Evolutionary conservation across 441 rosid species (phyloP).

Genomic region (Populus hybrid): DNA sequence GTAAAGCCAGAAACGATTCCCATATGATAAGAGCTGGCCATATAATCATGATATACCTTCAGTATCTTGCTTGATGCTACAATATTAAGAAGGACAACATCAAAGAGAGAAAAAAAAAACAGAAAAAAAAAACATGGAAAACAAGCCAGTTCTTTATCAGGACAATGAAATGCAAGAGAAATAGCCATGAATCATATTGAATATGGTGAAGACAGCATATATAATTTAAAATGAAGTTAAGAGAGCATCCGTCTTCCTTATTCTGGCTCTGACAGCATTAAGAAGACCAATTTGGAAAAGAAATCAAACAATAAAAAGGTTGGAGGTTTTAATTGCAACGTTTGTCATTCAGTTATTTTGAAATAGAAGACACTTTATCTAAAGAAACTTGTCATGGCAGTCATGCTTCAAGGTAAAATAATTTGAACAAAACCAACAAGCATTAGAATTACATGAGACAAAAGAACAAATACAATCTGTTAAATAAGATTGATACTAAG

Average conservation of each 20-base stretch:
- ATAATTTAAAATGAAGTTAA: neutral
- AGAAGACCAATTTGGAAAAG: neutral
- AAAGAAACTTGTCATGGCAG: neutral
- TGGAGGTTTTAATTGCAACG: neutral
- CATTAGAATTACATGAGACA: neutral
- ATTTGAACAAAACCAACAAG: neutral
- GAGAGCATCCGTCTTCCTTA: neutral
- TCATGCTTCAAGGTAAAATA: neutral
- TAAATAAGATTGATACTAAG: neutral
- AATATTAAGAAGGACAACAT: constrained; percentile 12
- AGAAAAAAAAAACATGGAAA: neutral
- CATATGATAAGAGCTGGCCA: constrained; percentile 85
- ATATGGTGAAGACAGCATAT: neutral
- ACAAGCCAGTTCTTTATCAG: constrained; percentile 1
- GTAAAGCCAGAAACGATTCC: constrained; percentile 84
- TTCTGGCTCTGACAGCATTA: neutral
- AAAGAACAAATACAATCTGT: neutral
- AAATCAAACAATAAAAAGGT: neutral
- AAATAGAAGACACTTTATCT: neutral
- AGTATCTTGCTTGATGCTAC: constrained; percentile 43
- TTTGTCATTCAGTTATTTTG: neutral
- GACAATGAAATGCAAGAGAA: constrained; percentile 5
- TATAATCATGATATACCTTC: constrained; percentile 70
- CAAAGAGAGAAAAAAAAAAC: neutral
- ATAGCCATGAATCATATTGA: neutral